Conservation (phyloP, 2,329 filamentous ascomycete species). For the Teratosphaeria epicoccoides region DNA sequence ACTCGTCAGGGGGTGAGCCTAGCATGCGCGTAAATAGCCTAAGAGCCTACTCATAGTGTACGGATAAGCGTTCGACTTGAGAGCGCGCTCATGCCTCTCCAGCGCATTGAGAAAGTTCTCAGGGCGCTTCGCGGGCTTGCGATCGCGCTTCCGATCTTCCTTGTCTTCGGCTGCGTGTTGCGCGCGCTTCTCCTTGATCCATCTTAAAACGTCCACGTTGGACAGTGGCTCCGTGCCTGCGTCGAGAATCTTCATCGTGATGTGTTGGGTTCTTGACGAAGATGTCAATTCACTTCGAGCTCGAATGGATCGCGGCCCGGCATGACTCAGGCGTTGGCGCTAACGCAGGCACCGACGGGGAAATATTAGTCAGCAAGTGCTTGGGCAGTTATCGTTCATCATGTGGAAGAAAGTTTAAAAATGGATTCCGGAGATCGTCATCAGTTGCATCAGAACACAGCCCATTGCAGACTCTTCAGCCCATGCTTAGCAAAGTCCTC, state of each 20-base stretch:
- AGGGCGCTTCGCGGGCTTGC: conserved; percentile 15
- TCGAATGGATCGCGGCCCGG: not conserved
- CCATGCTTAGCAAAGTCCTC: conserved; percentile 63
- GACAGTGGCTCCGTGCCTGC: conserved; percentile 26
- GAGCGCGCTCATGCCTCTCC: conserved; percentile 22
- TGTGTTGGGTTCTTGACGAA: not conserved
- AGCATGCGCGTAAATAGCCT: not conserved
- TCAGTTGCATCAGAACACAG: not conserved
- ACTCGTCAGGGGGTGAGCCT: not conserved
- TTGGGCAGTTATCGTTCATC: not conserved
- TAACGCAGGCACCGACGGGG: not conserved
- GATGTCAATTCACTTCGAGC: not conserved
- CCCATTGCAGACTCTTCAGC: conserved; percentile 18
- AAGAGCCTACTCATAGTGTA: conserved; percentile 11
- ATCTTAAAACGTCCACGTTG: conserved; percentile 27
- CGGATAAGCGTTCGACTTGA: conserved; percentile 18
- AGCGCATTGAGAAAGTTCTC: conserved; percentile 23
- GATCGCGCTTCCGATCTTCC: conserved; percentile 15
- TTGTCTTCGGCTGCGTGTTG: conserved; percentile 24
- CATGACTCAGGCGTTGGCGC: not conserved
- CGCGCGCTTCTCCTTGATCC: conserved; percentile 20
- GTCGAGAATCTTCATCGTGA: conserved; percentile 25
- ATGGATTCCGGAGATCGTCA: no score
- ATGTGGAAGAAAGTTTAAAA: no score
- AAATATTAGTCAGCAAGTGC: no score